phyloP scores from a whole-genome alignment of 2,329 filamentous ascomycete species.

The Geoglossum cookeanum region DNA sequence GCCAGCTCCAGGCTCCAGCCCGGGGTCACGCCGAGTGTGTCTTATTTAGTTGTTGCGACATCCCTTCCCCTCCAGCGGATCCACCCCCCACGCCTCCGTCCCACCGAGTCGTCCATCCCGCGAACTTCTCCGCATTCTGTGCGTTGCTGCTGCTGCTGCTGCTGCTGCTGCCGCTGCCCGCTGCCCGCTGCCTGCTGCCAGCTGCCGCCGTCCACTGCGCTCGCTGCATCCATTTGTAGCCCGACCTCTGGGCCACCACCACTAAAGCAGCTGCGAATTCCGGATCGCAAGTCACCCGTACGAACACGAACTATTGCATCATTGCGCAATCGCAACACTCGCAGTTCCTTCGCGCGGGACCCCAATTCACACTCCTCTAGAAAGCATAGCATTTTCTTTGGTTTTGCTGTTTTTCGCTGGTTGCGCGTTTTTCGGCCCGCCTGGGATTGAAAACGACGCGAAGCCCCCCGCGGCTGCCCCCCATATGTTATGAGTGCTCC shows the following conservation, averaged over 20 bases:
- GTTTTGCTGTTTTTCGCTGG: background rate
- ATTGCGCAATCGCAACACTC: background rate
- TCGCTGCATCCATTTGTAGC: background rate
- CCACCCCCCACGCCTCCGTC: background rate
- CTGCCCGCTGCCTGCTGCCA: background rate
- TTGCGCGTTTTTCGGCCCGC: background rate
- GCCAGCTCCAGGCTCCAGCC: constrained; percentile 1
- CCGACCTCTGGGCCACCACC: background rate
- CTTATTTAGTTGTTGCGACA: background rate
- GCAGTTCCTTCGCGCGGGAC: background rate
- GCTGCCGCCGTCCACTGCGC: background rate
- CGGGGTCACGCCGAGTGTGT: background rate
- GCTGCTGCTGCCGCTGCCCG: background rate
- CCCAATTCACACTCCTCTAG: background rate
- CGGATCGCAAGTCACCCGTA: background rate
- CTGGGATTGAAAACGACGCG: background rate
- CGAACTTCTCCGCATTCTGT: constrained; percentile 2
- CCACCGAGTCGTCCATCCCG: background rate
- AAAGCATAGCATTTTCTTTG: background rate
- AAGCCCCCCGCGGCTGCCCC: background rate
- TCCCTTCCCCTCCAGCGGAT: background rate
- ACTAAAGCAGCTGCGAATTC: background rate
- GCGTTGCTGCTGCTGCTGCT: background rate
- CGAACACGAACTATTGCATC: background rate
- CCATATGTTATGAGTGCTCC: background rate